Conservation (phyloP, 1,139 yeast genomes). For the Insectozyma bohioensis region DNA sequence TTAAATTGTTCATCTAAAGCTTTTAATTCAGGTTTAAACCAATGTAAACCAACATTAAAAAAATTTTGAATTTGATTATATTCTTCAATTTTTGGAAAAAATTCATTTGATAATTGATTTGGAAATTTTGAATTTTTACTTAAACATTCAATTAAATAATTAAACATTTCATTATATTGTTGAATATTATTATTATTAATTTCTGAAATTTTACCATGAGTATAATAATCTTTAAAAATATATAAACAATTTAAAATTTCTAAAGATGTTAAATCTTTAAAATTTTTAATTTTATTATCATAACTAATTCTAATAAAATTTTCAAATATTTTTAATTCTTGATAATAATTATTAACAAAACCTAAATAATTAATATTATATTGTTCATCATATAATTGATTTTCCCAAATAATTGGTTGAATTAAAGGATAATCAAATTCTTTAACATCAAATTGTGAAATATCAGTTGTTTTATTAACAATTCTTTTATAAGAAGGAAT, state of each 20-base stretch:
- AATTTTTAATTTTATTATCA: constrained; percentile 20
- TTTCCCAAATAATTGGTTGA: constrained; percentile 1
- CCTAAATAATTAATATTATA: constrained; percentile 4
- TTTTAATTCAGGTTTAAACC: constrained; percentile 25
- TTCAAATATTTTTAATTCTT: constrained; percentile 24
- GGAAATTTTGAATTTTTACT: constrained; percentile 12
- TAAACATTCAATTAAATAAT: constrained; percentile 3
- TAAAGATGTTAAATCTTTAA: constrained; percentile 27
- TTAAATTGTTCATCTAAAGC: constrained; percentile 25
- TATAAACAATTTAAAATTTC: constrained; percentile 30
- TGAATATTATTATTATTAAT: constrained; percentile 19
- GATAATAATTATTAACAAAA: constrained; percentile 22
- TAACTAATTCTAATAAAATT: constrained; percentile 25
- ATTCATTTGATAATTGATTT: constrained; percentile 13
- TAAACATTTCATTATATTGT: constrained; percentile 26
- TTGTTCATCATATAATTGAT: constrained; percentile 4
- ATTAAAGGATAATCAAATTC: too few relatives aligned
- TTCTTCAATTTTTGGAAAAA: constrained; percentile 15
- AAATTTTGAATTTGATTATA: neutral
- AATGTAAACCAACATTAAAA: constrained; percentile 21
- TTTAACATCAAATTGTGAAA: too few relatives aligned
- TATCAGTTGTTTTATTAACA: too few relatives aligned
- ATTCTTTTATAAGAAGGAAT: too few relatives aligned
- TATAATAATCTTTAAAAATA: constrained; percentile 27
- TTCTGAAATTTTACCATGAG: constrained; percentile 20